These are phyloP conservation scores for Rhodamnia argentea DNA, from an alignment of 345 rosid species.

Conservation along the genomic window DNA sequence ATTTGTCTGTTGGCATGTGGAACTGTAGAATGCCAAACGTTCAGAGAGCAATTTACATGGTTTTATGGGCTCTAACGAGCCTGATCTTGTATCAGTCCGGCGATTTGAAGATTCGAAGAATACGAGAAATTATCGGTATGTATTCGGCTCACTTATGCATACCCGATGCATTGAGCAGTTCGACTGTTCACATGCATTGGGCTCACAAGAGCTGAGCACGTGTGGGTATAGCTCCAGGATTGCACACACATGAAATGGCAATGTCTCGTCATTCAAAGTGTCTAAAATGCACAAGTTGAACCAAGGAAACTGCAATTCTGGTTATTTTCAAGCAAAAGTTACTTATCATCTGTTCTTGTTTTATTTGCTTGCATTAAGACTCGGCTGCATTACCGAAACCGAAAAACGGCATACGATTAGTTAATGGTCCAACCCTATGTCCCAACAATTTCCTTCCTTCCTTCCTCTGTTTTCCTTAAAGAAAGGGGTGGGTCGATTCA, in stretches of 20 bases:
- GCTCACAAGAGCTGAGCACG: neutral
- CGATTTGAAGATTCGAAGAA: neutral
- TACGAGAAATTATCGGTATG: neutral
- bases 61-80: neutral
- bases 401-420: neutral
- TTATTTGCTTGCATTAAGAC: neutral
- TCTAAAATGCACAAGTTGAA: neutral
- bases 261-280: neutral
- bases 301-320: neutral
- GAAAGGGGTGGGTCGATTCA: no score
- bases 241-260: neutral
- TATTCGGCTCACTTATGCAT: neutral
- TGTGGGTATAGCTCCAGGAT: neutral
- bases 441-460: neutral
- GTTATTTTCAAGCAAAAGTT: neutral
- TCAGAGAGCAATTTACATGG: neutral
- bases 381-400: neutral
- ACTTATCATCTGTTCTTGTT: neutral
- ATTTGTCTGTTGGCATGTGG: neutral
- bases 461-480: no score
- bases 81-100: neutral
- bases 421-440: neutral
- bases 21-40: neutral
- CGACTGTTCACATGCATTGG: neutral
- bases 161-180: neutral